Percentiles rank a stretch among this genome's conserved stretches.
Conservation (phyloP, 805 yeast species). For the Candida anglica region DNA sequence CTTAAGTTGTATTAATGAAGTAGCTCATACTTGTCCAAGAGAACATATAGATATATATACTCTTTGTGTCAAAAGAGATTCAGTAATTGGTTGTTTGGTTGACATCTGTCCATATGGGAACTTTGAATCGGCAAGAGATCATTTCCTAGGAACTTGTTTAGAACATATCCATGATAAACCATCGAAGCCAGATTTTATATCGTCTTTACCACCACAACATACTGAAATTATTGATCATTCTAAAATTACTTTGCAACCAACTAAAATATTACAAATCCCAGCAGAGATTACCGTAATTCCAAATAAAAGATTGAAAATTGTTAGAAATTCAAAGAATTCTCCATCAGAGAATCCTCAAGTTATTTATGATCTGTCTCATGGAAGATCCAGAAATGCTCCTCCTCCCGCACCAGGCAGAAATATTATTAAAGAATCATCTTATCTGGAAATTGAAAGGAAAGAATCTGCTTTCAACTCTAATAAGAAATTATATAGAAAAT, state of each 20-base stretch:
- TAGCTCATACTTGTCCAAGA: constrained; percentile 29
- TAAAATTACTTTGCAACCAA: not conserved
- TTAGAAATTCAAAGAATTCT: not conserved
- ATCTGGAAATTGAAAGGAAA: not conserved
- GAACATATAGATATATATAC: constrained; percentile 34
- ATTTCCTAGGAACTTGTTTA: constrained; percentile 45
- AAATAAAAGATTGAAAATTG: not conserved
- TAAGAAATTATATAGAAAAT: not conserved
- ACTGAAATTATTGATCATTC: not conserved
- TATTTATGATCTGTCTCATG: constrained; percentile 1
- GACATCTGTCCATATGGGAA: constrained; percentile 43
- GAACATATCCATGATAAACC: constrained; percentile 28
- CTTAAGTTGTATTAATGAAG: constrained; percentile 35
- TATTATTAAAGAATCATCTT: not conserved
- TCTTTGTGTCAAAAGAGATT: constrained; percentile 33
- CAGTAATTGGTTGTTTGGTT: constrained; percentile 40
- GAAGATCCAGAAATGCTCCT: not conserved
- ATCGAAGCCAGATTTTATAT: too few species aligned
- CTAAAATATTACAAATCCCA: not conserved
- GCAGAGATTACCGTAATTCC: constrained; percentile 5
- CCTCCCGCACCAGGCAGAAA: constrained; percentile 1
- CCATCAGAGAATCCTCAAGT: not conserved
- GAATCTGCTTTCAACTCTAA: not conserved
- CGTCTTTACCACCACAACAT: constrained; percentile 1
- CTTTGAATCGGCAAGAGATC: constrained; percentile 44